Base-by-base conservation (phyloP, 257 asterid genomes). In the Thymus mandschuricus region DNA sequence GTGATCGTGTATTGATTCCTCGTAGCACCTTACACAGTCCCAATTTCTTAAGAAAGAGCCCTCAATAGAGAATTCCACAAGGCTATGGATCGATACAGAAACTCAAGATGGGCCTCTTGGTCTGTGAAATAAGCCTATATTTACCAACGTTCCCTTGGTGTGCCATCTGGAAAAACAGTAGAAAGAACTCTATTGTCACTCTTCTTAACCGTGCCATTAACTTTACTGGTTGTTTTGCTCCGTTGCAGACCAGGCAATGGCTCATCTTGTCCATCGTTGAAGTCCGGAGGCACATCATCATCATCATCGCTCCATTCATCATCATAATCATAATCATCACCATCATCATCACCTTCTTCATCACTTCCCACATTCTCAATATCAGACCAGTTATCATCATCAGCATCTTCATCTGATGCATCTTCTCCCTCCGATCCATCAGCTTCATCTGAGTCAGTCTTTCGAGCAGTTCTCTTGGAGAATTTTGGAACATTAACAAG, bases 101-200 rank as follows among this genome's bases (percentile, higher is more conserved):
- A 49, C 70, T 69, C 51, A 49, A 69, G 51, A 41, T 62, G 61
- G 15, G 43, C 13, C 75, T 34, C 67, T 54, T 57, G 31, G 57
- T 54, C 48, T 56, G 33, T 35, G 10, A 68, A 67, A 40, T 34
- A 63, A 31, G 61, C 31, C 57, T 49, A 15, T 59, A 63, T 33
- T 81, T 66, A 95, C 99, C 99, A 95, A 59, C 97, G 94, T 69
- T 95, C 98, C 79, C 99, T 87, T 31, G 83, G 86, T 63, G 90
- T 87, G 49, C 97, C 99, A 85, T 95, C 98, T 5, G 99, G 98
- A 68, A 86, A 84, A 67, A 84, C 85, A 34, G 96, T 94, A 64
- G 6, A 79, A 48, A 81, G 81, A 80, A 71, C 84, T 62, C 79
- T 85, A 15, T 70, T 87, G 45, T 82, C 86, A 59, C 78, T 78